phyloP scores from a whole-genome alignment of 2,329 filamentous ascomycete genomes.

The Aspergillus arachidicola region DNA sequence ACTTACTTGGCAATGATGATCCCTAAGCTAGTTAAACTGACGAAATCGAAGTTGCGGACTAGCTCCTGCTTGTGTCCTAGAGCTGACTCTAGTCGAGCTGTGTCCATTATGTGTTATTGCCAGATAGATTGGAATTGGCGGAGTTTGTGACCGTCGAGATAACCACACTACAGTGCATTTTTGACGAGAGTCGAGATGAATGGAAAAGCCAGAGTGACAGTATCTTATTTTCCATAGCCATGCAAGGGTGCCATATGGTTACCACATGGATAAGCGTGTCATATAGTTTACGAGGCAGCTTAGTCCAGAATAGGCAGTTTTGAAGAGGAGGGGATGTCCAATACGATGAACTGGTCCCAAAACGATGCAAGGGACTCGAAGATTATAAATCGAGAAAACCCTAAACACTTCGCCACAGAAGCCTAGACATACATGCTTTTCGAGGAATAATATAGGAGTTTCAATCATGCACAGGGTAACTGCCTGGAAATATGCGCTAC shows the following conservation, averaged over 20 bases:
- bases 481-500: too few species aligned
- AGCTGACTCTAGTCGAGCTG: constrained; percentile 29
- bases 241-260: constrained; percentile 25
- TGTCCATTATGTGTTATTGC: constrained; percentile 14
- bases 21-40: constrained; percentile 59
- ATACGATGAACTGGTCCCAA: background rate
- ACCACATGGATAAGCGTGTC: too few species aligned
- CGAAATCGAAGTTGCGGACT: constrained; percentile 59
- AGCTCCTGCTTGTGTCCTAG: constrained; percentile 62
- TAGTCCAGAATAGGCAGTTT: background rate
- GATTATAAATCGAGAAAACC: background rate
- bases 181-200: background rate
- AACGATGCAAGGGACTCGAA: background rate
- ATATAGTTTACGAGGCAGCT: too few species aligned
- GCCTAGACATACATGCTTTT: background rate
- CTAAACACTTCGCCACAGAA: background rate
- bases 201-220: background rate
- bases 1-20: constrained; percentile 52
- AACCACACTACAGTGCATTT: too few species aligned
- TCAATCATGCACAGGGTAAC: too few species aligned
- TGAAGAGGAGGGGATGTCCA: background rate
- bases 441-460: too few species aligned
- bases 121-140: background rate
- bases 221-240: background rate
- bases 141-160: too few species aligned